Conservation (phyloP, 495 filamentous ascomycete genomes). For the Beverwykella pulmonaria region DNA sequence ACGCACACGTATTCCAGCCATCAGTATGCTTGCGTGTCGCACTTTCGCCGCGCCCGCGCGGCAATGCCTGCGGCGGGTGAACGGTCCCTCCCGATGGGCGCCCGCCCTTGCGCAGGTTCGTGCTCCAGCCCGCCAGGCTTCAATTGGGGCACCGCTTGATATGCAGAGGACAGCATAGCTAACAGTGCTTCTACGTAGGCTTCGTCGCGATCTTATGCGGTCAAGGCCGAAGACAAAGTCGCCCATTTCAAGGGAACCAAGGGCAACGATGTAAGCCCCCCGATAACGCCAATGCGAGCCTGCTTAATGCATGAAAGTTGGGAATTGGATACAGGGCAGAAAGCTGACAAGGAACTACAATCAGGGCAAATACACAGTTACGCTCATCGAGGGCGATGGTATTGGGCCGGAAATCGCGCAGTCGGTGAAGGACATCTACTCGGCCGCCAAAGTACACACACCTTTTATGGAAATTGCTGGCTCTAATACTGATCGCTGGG, state of each 20-base stretch:
- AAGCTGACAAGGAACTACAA: conserved; percentile 13
- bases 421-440: conserved; percentile 96
- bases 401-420: conserved; percentile 97
- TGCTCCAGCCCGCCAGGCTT: not conserved
- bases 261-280: conserved; percentile 73
- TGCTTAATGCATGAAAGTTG: not conserved
- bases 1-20: conserved; percentile 3
- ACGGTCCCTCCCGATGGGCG: conserved; percentile 52
- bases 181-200: conserved; percentile 36
- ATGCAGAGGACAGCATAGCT: conserved; percentile 21
- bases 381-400: conserved; percentile 97
- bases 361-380: conserved; percentile 92
- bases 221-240: conserved; percentile 68
- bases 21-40: conserved; percentile 63
- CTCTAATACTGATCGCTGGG: conserved; percentile 23
- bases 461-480: too few species aligned
- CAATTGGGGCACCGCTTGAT: not conserved
- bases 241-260: conserved; percentile 92
- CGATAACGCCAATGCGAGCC: conserved; percentile 17
- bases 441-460: conserved; percentile 78
- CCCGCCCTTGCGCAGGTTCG: conserved; percentile 58
- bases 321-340: not conserved
- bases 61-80: conserved; percentile 59
- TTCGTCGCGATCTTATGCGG: conserved; percentile 52
- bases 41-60: conserved; percentile 58